phyloP scores from a whole-genome alignment of 2,329 filamentous ascomycete species.

The Pseudogymnoascus sp. region DNA sequence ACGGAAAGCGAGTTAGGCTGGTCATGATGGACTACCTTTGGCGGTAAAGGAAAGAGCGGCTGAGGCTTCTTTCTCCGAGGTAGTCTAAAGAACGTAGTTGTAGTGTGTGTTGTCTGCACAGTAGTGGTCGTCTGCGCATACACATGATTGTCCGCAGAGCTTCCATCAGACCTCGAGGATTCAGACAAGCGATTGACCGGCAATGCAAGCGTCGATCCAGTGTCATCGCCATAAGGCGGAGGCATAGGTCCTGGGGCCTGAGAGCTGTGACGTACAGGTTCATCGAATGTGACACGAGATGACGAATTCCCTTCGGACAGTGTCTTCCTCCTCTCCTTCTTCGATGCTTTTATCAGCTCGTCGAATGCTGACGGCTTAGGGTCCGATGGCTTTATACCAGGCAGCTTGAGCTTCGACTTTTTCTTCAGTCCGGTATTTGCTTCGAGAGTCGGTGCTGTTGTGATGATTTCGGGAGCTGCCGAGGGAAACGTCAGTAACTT shows the following conservation, averaged over 20 bases:
- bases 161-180: conserved; percentile 83
- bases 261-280: conserved; percentile 44
- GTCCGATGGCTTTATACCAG: conserved; percentile 25
- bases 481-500: neutral
- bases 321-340: conserved; percentile 36
- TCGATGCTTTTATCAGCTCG: conserved; percentile 22
- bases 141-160: conserved; percentile 57
- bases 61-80: conserved; percentile 66
- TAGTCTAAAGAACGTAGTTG: conserved; percentile 72
- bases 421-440: conserved; percentile 44
- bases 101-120: conserved; percentile 54
- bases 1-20: neutral
- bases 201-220: conserved; percentile 52
- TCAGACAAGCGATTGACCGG: conserved; percentile 65
- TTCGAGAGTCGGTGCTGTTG: conserved; percentile 75
- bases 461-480: conserved; percentile 70
- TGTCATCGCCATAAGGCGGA: conserved; percentile 53
- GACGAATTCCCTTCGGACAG: conserved; percentile 28
- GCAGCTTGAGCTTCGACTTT: conserved; percentile 45
- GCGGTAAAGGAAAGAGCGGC: conserved; percentile 80
- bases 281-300: conserved; percentile 50
- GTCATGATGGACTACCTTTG: conserved; percentile 43
- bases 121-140: conserved; percentile 52
- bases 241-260: conserved; percentile 37
- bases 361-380: conserved; percentile 12